Percentiles rank a stretch among this genome's conserved stretches.
phyloP scores from a whole-genome alignment of 1,139 yeast species.

The Pichia sp. region DNA sequence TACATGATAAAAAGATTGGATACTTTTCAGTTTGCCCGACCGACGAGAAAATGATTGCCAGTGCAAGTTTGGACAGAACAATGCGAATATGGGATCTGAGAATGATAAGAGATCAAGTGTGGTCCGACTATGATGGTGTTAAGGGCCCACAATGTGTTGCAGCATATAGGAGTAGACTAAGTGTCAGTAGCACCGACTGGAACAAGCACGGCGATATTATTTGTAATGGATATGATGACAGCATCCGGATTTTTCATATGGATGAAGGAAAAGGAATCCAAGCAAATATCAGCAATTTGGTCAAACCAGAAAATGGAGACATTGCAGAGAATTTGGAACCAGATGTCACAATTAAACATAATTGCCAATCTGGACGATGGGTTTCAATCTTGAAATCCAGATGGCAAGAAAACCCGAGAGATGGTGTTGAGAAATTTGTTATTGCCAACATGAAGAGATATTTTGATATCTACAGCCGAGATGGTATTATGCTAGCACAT shows the following conservation, averaged over 20 bases:
- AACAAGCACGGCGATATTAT: conserved; percentile 70
- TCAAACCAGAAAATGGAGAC: conserved; percentile 21
- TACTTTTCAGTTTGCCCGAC: conserved; percentile 77
- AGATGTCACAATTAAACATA: conserved; percentile 62
- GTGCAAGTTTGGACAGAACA: conserved; percentile 84
- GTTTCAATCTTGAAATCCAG: conserved; percentile 82
- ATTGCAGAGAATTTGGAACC: conserved; percentile 44
- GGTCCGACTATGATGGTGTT: conserved; percentile 42
- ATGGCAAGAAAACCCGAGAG: conserved; percentile 72
- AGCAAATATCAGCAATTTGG: conserved; percentile 14
- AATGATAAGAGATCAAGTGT: conserved; percentile 36
- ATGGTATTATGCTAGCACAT: conserved; percentile 77
- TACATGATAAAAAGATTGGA: conserved; percentile 89
- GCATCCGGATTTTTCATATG: conserved; percentile 58
- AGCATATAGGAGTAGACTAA: conserved; percentile 63
- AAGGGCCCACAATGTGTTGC: conserved; percentile 55
- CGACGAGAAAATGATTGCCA: conserved; percentile 58
- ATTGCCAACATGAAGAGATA: conserved; percentile 91
- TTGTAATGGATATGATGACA: conserved; percentile 90
- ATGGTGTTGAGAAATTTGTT: conserved; percentile 74
- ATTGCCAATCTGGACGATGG: conserved; percentile 97
- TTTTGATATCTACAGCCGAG: conserved; percentile 71
- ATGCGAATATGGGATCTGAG: conserved; percentile 84
- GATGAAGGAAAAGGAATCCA: conserved; percentile 15
- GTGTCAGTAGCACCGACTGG: conserved; percentile 87